Percentiles rank a stretch among this genome's conserved stretches.
Evolutionary conservation across 176 grass and related monocot species (phyloP).

Genomic region (Carex parvula): DNA sequence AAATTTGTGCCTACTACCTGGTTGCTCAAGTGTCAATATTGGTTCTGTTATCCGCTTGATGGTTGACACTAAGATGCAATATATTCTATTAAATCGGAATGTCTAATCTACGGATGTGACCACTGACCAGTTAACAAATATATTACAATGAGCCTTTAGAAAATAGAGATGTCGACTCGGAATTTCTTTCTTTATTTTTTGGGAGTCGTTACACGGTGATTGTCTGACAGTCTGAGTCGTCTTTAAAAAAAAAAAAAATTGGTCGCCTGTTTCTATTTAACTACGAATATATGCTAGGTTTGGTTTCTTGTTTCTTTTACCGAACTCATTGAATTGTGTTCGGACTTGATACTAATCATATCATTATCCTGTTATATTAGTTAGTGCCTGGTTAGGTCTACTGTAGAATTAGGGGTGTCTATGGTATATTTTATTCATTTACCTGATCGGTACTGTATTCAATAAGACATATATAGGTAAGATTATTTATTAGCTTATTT

Average conservation of each 20-base stretch:
- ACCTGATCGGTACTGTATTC: no score
- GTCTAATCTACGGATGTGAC: background rate
- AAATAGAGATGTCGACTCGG: background rate
- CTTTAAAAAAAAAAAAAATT: no score
- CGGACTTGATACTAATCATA: background rate
- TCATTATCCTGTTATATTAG: background rate
- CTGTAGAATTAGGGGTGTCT: background rate
- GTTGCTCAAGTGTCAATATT: conserved; percentile 18
- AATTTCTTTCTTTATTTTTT: background rate
- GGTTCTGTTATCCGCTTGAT: background rate
- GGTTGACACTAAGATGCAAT: conserved; percentile 1
- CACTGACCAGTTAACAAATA: conserved; percentile 4
- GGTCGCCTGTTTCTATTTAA: background rate
- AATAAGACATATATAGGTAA: no score
- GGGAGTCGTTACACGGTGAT: background rate
- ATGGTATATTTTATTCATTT: no score
- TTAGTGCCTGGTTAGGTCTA: background rate
- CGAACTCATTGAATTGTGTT: background rate
- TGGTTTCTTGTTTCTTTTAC: background rate
- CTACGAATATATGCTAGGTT: background rate
- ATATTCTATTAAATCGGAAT: background rate
- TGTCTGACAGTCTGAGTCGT: background rate
- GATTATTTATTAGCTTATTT: no score
- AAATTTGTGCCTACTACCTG: background rate
- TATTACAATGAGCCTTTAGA: background rate